A percentile compares a stretch with the other conserved stretches of the same genome.
These are phyloP conservation scores for Quercus variabilis DNA, from an alignment of 306 rosid species.

Conservation along the genomic window DNA sequence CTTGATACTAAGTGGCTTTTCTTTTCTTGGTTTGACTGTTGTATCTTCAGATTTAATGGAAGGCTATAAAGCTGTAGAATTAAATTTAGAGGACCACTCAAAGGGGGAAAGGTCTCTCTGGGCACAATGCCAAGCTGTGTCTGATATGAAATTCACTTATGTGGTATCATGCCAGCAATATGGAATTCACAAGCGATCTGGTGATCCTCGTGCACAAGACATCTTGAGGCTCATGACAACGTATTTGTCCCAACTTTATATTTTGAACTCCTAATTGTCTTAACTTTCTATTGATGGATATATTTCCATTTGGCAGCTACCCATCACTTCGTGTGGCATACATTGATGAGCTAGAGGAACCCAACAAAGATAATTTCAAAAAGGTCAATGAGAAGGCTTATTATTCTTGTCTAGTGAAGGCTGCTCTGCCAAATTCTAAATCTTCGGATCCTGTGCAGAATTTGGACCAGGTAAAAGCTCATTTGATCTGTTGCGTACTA, in stretches of 20 bases:
- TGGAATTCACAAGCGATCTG: slow-evolving; percentile 90
- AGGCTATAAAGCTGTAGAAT: slow-evolving; percentile 88
- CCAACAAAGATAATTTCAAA: slow-evolving; percentile 76
- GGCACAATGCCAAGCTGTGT: slow-evolving; percentile 94
- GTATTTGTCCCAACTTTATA: slow-evolving; percentile 35
- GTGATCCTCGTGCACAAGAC: slow-evolving; percentile 83
- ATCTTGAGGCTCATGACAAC: slow-evolving; percentile 85
- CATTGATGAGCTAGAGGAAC: slow-evolving; percentile 91
- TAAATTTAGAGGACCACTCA: slow-evolving; percentile 71
- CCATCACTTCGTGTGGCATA: slow-evolving; percentile 97
- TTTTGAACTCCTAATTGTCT: neutral
- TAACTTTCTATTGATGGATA: neutral
- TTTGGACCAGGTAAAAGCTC: slow-evolving; percentile 72
- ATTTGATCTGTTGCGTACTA: neutral
- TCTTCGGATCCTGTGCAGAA: slow-evolving; percentile 73
- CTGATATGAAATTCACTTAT: slow-evolving; percentile 94
- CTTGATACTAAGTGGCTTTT: neutral
- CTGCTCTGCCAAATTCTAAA: slow-evolving; percentile 80
- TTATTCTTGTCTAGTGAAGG: slow-evolving; percentile 92
- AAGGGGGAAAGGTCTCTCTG: slow-evolving; percentile 81
- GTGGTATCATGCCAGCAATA: slow-evolving; percentile 96
- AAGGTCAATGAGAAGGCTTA: slow-evolving; percentile 70
- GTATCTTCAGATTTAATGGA: slow-evolving; percentile 77
- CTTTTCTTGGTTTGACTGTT: slow-evolving; percentile 12
- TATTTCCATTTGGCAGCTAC: slow-evolving; percentile 51